Percentiles rank a stretch among this genome's conserved stretches.
These are phyloP conservation scores for Clonostachys chloroleuca DNA, from an alignment of 2,329 filamentous ascomycete species.

Conservation along the genomic window DNA sequence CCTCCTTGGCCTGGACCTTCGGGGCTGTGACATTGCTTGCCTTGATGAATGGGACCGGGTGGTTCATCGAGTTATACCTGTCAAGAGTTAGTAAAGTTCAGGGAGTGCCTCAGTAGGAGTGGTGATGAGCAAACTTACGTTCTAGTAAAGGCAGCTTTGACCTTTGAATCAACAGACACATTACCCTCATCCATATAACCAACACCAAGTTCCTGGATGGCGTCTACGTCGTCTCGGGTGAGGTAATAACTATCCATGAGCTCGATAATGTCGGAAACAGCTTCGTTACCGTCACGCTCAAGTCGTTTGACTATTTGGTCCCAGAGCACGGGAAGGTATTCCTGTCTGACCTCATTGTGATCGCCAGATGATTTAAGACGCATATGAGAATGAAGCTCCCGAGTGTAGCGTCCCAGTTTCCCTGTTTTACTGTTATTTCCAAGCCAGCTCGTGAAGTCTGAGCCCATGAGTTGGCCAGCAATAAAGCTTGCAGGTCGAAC, in stretches of 20 bases:
- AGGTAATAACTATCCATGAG: constrained; percentile 97
- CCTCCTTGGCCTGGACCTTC: constrained; percentile 68
- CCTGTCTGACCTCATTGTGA: constrained; percentile 87
- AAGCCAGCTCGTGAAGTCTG: constrained; percentile 85
- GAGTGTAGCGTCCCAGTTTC: constrained; percentile 74
- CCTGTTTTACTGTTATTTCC: constrained; percentile 89
- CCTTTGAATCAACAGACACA: constrained; percentile 76
- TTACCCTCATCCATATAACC: constrained; percentile 74
- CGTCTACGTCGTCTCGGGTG: constrained; percentile 86
- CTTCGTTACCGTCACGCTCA: constrained; percentile 74
- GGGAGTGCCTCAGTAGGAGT: too few relatives aligned
- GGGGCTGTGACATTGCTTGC: constrained; percentile 71
- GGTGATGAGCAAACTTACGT: constrained; percentile 50
- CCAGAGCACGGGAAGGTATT: constrained; percentile 90
- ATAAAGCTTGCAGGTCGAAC: constrained; percentile 87
- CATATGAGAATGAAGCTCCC: constrained; percentile 97
- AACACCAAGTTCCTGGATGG: constrained; percentile 84
- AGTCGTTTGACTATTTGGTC: constrained; percentile 71
- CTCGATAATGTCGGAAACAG: constrained; percentile 78
- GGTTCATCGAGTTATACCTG: constrained; percentile 81
- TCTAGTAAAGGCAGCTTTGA: constrained; percentile 86
- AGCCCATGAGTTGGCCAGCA: constrained; percentile 70
- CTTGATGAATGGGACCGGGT: constrained; percentile 96
- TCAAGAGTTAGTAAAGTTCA: constrained; percentile 6
- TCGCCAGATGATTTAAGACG: constrained; percentile 86